Evolutionary conservation across 2,329 filamentous ascomycete genomes (phyloP), one percentile per base, ranked within the genome.

Genomic region (Pseudopithomyces maydicus): DNA sequence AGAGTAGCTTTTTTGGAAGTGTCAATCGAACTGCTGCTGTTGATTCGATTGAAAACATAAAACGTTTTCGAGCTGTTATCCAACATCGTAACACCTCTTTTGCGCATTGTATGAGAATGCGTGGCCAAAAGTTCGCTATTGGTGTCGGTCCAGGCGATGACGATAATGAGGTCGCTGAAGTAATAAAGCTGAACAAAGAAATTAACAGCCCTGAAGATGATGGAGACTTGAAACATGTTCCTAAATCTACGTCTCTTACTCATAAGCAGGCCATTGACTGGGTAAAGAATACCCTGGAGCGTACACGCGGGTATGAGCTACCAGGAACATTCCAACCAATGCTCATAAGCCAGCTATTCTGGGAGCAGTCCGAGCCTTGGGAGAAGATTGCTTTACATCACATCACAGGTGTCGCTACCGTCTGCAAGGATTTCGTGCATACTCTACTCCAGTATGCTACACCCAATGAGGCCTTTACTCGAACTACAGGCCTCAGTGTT

Each of bases 311-410:
- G 0, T 73, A 81, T 5, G 88, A 90, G 65, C 72, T 90, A 0
- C 84, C 85, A 0, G 85, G 87, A 0, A 84, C 78, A 0, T 88
- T 86, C 69, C 87, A 87, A 57, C 82, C 86, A 0, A 67, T 85
- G 52, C 74, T 89, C 10, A 79, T 90, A 0, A 75, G 77, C 0
- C 82, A 88, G 20, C 68, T 90, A 0, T 90, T 90, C 65, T 74
- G 74, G 19, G 80, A 87, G 44, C 86, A 90, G 55, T 85, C 81
- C 0, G 53, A 62, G 6, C 81, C 80, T 0, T 90, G 86, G 88
- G 69, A 78, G 41, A 29, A 54, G 0, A 77, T 82, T 2, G 76
- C 72, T 2, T 53, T 42, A 2, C 42, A 58, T 0, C 78, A 81
- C 52, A 71, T 81, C 38, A 59, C 71, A 3, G 69, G 57, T 0